These are phyloP conservation scores for Heimioporus sp. DNA, from an alignment of 768 basidiomycete genomes.

Conservation along the genomic window DNA sequence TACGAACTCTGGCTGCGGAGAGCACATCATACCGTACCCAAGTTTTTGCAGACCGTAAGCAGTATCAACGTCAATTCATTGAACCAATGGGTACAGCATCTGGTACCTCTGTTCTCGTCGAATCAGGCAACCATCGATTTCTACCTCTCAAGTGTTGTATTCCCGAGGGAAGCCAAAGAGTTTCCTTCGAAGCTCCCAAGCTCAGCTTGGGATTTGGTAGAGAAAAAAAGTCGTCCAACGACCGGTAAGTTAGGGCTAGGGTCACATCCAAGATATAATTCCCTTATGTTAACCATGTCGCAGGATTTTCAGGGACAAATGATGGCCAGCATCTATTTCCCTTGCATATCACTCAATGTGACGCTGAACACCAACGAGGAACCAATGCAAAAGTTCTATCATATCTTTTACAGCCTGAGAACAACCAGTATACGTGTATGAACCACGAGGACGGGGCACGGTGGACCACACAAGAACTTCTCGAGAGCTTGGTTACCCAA, in stretches of 20 bases:
- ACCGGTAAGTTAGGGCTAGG: neutral
- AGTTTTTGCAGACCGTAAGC: slow-evolving; percentile 27
- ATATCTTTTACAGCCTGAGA: slow-evolving; percentile 20
- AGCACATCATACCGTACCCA: slow-evolving; percentile 27
- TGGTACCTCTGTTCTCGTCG: slow-evolving; percentile 34
- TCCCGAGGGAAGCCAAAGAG: slow-evolving; percentile 38
- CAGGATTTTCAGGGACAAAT: slow-evolving; percentile 37
- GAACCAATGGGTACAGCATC: slow-evolving; percentile 22
- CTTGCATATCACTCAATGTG: slow-evolving; percentile 23
- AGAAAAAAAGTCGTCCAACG: neutral
- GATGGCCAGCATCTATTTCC: slow-evolving; percentile 36
- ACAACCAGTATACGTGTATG: slow-evolving; percentile 11
- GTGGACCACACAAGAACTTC: slow-evolving; percentile 20
- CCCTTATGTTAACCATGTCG: slow-evolving; percentile 7
- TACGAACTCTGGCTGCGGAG: slow-evolving; percentile 18
- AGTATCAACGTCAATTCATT: slow-evolving; percentile 42
- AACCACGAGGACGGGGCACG: neutral
- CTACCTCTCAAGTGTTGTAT: slow-evolving; percentile 45
- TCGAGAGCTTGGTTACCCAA: slow-evolving; percentile 31
- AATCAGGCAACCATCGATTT: slow-evolving; percentile 36
- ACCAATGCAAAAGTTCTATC: slow-evolving; percentile 15
- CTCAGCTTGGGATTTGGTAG: slow-evolving; percentile 9
- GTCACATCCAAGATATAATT: neutral
- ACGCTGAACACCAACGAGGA: slow-evolving; percentile 13
- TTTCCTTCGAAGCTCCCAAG: slow-evolving; percentile 20